A percentile compares a stretch with the other conserved stretches of the same genome.
Evolutionary conservation across 768 basidiomycete species (phyloP).

Genomic region (Leccinum imitatum): DNA sequence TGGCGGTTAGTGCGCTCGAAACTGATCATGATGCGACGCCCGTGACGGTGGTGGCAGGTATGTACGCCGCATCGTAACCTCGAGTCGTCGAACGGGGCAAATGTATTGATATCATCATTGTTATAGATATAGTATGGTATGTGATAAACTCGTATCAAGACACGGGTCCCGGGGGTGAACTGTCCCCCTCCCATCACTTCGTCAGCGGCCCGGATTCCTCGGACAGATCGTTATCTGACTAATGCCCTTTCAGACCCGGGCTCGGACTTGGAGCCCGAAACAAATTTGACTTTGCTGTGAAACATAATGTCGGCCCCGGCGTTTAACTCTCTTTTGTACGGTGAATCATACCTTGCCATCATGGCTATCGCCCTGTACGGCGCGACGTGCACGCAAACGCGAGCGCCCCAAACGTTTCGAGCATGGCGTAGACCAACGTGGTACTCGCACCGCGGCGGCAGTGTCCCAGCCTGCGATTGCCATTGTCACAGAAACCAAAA

Average conservation of each 20-base stretch:
- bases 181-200: background rate
- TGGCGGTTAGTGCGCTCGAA: background rate
- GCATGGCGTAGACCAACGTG: background rate
- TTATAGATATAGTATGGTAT: background rate
- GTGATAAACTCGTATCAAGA: background rate
- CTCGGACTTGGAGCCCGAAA: background rate
- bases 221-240: background rate
- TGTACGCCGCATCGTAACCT: background rate
- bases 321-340: too few relatives aligned
- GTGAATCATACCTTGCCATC: too few relatives aligned
- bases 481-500: background rate
- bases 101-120: too few relatives aligned
- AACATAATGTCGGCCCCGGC: background rate
- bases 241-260: background rate
- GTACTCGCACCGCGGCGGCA: background rate
- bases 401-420: background rate
- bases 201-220: background rate
- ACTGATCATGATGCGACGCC: background rate
- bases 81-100: background rate
- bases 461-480: background rate
- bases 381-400: background rate
- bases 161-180: background rate
- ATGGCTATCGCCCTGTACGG: background rate
- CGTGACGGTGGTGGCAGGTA: background rate
- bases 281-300: background rate